Conservation (phyloP, 2,329 filamentous ascomycete species). For the Scleromitrula shiraiana region DNA sequence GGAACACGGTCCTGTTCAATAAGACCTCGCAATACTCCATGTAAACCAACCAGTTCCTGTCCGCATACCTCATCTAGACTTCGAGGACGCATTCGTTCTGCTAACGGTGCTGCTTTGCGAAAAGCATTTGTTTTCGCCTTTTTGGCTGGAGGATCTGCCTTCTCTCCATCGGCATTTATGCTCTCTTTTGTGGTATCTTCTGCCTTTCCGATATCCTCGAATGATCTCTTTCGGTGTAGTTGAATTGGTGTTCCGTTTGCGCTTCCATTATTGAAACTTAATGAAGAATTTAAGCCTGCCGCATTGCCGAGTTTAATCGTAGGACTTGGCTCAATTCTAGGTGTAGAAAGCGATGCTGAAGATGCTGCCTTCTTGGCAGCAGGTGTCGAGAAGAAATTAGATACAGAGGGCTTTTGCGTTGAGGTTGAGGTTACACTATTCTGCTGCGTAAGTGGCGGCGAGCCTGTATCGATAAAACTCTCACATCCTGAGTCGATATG, state of each 20-base stretch:
- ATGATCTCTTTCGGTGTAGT: constrained; percentile 26
- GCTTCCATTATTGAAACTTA: constrained; percentile 14
- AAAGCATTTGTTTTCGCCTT: constrained; percentile 57
- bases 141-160: constrained; percentile 39
- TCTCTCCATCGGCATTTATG: neutral
- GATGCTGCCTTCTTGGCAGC: constrained; percentile 43
- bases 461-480: constrained; percentile 49
- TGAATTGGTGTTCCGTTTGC: constrained; percentile 17
- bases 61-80: constrained; percentile 81
- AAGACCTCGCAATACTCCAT: constrained; percentile 76
- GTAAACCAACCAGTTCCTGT: constrained; percentile 79
- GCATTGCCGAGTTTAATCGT: constrained; percentile 28
- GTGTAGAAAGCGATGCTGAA: constrained; percentile 26
- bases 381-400: constrained; percentile 55
- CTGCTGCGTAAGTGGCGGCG: constrained; percentile 31
- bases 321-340: constrained; percentile 28
- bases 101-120: constrained; percentile 70
- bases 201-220: constrained; percentile 19
- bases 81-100: constrained; percentile 85
- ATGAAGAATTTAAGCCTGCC: no score
- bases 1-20: constrained; percentile 82
- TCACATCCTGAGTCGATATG: constrained; percentile 84
- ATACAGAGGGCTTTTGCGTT: constrained; percentile 36
- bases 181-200: constrained; percentile 11
- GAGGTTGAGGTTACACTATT: constrained; percentile 29